phyloP scores from a whole-genome alignment of 2,329 filamentous ascomycete species.

The Coniochaeta prunicola region DNA sequence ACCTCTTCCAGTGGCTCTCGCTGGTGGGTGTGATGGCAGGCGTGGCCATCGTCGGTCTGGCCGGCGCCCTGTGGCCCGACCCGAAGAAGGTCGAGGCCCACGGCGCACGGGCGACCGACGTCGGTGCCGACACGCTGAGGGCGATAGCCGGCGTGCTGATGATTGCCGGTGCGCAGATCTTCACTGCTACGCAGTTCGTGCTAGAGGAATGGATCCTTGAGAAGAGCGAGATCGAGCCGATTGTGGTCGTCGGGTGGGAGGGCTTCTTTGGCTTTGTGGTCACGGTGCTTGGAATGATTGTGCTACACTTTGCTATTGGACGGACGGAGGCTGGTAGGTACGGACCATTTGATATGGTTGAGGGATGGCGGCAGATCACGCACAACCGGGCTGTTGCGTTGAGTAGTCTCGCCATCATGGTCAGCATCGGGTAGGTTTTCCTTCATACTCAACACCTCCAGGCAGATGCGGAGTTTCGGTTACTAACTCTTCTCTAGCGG shows the following conservation, averaged over 20 bases:
- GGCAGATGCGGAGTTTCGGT: no score
- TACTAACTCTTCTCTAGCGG: constrained; percentile 45
- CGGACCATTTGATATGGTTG: constrained; percentile 85
- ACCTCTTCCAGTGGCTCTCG: constrained; percentile 87
- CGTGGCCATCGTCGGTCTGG: constrained; percentile 83
- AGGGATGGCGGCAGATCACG: constrained; percentile 77
- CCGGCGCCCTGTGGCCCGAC: constrained; percentile 74
- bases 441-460: not conserved
- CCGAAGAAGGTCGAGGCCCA: constrained; percentile 37
- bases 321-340: constrained; percentile 63
- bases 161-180: constrained; percentile 92
- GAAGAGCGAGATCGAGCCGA: constrained; percentile 59
- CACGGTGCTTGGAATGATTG: constrained; percentile 70
- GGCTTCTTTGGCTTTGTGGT: constrained; percentile 82
- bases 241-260: constrained; percentile 94
- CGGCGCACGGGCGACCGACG: constrained; percentile 25
- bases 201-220: constrained; percentile 87
- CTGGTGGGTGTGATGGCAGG: constrained; percentile 81
- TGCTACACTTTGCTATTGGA: constrained; percentile 73
- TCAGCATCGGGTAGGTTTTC: constrained; percentile 78
- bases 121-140: constrained; percentile 44
- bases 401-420: constrained; percentile 86
- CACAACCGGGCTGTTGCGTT: constrained; percentile 63
- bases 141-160: constrained; percentile 79
- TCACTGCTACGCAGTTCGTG: constrained; percentile 94